Evolutionary conservation across 148 eudicot genomes (phyloP).

Genomic region (Silene conica): DNA sequence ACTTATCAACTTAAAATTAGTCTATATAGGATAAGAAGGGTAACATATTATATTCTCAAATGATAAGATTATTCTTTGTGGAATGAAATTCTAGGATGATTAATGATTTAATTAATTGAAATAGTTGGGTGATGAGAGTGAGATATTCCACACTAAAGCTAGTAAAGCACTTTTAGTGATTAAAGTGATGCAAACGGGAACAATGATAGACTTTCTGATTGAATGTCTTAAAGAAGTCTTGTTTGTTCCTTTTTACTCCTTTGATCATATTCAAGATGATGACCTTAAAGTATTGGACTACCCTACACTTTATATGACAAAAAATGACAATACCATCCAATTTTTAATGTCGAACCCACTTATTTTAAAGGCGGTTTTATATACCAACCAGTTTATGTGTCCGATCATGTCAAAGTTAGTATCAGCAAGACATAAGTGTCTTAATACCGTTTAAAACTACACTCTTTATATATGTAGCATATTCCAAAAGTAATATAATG

Average conservation of each 20-base stretch:
- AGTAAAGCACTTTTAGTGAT: conserved; percentile 3
- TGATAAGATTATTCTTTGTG: conserved; percentile 3
- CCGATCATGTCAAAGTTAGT: too few species aligned
- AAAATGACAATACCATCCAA: not conserved
- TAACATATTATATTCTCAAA: not conserved
- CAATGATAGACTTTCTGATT: conserved; percentile 26
- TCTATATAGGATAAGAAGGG: not conserved
- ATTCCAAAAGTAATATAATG: too few species aligned
- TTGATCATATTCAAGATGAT: conserved; percentile 19
- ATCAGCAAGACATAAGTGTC: too few species aligned
- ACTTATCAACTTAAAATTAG: not conserved
- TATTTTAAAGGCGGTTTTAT: not conserved
- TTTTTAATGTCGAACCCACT: conserved; percentile 1
- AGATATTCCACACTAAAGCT: conserved; percentile 10
- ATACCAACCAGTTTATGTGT: too few species aligned
- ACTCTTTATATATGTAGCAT: too few species aligned
- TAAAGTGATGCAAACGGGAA: conserved; percentile 21
- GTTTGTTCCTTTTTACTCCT: not conserved
- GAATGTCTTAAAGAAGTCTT: conserved; percentile 12
- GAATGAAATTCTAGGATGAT: conserved; percentile 2
- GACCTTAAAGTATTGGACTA: conserved; percentile 12
- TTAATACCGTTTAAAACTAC: too few species aligned
- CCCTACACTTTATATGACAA: conserved; percentile 29
- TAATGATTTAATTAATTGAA: not conserved
- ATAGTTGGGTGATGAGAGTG: conserved; percentile 11